phyloP scores from a whole-genome alignment of 345 rosid genomes.

The Brassica cretica region DNA sequence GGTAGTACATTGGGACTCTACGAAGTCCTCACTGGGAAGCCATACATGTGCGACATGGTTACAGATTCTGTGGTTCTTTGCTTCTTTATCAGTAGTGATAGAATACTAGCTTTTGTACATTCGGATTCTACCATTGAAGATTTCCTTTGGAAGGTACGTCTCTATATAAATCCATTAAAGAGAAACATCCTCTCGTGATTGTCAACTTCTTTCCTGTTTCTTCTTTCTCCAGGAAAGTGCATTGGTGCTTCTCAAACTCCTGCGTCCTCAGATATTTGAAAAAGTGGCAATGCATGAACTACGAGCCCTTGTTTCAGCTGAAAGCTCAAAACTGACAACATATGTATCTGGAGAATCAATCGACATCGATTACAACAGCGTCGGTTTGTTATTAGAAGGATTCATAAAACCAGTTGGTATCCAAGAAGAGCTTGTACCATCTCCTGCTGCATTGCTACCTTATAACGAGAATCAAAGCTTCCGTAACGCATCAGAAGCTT shows the following conservation, averaged over 20 bases:
- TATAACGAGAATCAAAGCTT: constrained; percentile 55
- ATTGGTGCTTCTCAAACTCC: constrained; percentile 64
- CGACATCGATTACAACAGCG: constrained; percentile 56
- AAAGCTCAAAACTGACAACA: constrained; percentile 60
- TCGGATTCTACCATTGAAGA: constrained; percentile 72
- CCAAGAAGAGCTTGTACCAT: constrained; percentile 57
- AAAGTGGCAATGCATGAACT: constrained; percentile 73
- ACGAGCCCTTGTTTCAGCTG: constrained; percentile 65
- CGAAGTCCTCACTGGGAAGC: constrained; percentile 79
- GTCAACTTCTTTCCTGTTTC: not conserved
- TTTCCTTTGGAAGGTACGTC: constrained; percentile 87
- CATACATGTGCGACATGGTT: constrained; percentile 69
- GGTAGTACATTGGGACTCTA: constrained; percentile 93
- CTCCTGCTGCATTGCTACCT: constrained; percentile 68
- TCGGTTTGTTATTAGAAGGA: constrained; percentile 85
- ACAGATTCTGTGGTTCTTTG: constrained; percentile 84
- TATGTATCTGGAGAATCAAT: constrained; percentile 69
- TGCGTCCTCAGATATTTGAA: constrained; percentile 90
- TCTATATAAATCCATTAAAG: constrained; percentile 4
- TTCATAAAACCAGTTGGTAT: constrained; percentile 56
- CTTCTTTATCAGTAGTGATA: constrained; percentile 61
- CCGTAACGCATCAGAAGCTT: constrained; percentile 45
- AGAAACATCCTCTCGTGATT: constrained; percentile 7
- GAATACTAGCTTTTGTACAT: constrained; percentile 52
- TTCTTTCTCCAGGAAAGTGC: constrained; percentile 72